Evolutionary conservation across 2,329 filamentous ascomycete genomes (phyloP).

Genomic region (Chaetomiaceae sp.): DNA sequence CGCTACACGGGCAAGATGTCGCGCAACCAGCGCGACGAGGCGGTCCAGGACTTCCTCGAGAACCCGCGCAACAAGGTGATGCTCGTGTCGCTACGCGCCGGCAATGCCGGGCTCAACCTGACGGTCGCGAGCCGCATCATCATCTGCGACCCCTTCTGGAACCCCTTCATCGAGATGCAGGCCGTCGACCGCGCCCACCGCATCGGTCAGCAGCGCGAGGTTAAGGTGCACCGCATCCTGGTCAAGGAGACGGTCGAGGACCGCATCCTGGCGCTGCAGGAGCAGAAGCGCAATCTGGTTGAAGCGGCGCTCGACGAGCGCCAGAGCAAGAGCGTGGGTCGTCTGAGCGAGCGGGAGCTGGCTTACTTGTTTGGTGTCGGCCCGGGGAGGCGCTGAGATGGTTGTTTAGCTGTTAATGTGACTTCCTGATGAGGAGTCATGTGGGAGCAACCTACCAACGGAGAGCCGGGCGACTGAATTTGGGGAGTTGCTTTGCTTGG

Average conservation of each 20-base stretch:
- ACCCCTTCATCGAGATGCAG: slow-evolving; percentile 88
- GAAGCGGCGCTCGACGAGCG: slow-evolving; percentile 75
- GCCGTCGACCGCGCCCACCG: slow-evolving; percentile 86
- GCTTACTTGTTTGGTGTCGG: slow-evolving; percentile 59
- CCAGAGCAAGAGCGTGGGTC: slow-evolving; percentile 60
- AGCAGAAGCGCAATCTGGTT: slow-evolving; percentile 72
- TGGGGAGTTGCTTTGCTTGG: no score
- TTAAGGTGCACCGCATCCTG: slow-evolving; percentile 76
- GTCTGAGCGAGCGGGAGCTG: slow-evolving; percentile 63
- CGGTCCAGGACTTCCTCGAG: slow-evolving; percentile 62
- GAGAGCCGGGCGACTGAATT: no score
- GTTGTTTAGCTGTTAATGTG: not conserved
- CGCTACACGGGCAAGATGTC: slow-evolving; percentile 78
- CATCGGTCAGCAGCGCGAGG: slow-evolving; percentile 71
- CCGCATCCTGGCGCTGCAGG: slow-evolving; percentile 73
- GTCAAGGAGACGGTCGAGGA: slow-evolving; percentile 80
- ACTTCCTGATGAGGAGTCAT: not conserved
- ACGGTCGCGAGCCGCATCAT: slow-evolving; percentile 80
- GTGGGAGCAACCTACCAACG: not conserved
- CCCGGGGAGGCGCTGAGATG: not conserved
- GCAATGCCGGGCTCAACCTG: slow-evolving; percentile 82
- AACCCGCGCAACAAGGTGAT: slow-evolving; percentile 60
- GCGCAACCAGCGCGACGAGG: slow-evolving; percentile 59
- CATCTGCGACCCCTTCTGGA: slow-evolving; percentile 92
- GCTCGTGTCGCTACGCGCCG: slow-evolving; percentile 74